Conservation (phyloP, 305 asterid species). For the Solanum hybrid region DNA sequence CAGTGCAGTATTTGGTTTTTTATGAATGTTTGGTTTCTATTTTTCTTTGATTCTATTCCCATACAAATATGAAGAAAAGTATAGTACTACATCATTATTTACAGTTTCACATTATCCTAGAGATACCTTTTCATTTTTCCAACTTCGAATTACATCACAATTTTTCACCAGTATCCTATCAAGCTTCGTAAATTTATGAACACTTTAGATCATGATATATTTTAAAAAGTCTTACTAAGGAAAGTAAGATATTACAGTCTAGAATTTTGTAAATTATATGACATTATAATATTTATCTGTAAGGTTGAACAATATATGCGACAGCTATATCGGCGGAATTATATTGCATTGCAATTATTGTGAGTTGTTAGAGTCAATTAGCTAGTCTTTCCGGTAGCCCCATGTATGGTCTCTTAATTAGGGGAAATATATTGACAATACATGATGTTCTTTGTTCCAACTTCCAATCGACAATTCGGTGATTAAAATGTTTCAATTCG, state of each 20-base stretch:
- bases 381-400: not conserved
- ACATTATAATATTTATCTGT: too few relatives aligned
- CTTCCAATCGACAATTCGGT: not conserved
- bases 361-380: not conserved
- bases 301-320: too few relatives aligned
- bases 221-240: too few relatives aligned
- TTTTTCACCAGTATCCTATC: too few relatives aligned
- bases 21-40: slow-evolving; percentile 25
- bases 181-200: too few relatives aligned
- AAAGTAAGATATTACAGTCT: too few relatives aligned
- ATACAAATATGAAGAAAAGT: not conserved
- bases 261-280: too few relatives aligned
- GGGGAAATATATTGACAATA: not conserved
- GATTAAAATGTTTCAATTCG: not conserved
- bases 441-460: not conserved
- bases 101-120: too few relatives aligned
- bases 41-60: slow-evolving; percentile 14
- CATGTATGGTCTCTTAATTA: not conserved
- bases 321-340: not conserved
- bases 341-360: not conserved
- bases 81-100: not conserved
- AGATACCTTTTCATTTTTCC: too few relatives aligned
- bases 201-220: too few relatives aligned
- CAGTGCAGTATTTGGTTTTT: slow-evolving; percentile 12
- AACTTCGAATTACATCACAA: too few relatives aligned